Base-by-base conservation (phyloP, 306 rosid genomes). In the Rosa lucieae region DNA sequence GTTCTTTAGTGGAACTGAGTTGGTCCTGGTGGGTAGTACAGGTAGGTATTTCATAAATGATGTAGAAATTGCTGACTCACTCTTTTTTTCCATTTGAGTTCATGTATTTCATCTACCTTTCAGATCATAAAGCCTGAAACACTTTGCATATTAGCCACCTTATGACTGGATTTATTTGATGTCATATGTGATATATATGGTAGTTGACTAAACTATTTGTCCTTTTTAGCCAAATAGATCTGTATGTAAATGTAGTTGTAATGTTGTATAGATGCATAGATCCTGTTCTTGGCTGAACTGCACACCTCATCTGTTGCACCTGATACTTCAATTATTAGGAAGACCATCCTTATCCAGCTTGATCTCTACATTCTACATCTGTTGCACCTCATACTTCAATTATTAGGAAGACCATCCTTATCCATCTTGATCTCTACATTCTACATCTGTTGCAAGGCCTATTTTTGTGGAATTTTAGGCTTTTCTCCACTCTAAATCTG, bases 401-500 rank as follows among this genome's bases (percentile, higher is more conserved):
- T 66, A 53, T 49, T 8, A 20, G 56, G 61, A 80, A 21, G 5
- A 58, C 15, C 13, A 46, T 58, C 6, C 15, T 63, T 66, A 6
- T 48, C 67, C 58, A 72, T 80, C 51, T 61, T 43, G 61, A 39
- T 76, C 39, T n/a, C 17, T 67, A 14, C 58, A 5, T 75, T 52
- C 20, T 10, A 11, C 18, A 3, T 17, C 21, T 20, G 65, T 35
- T 58, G 46, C 43, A 49, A 48, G 17, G 17, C 69, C 62, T 72
- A n/a, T 10, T 61, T 56, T 68, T 47, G 6, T 15, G 66, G 66
- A 65, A 39, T 11, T 11, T 56, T 58, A 65, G 75, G 77, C 63
- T 21, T 78, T 78, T 21, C 43, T 79, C 83, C 86, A 74, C 76
- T 69, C 58, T 13, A 3, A 56, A 68, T 56, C 32, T 26, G 61